These are phyloP conservation scores for Patellaria atrata DNA, from an alignment of 495 filamentous ascomycete species.

Conservation along the genomic window DNA sequence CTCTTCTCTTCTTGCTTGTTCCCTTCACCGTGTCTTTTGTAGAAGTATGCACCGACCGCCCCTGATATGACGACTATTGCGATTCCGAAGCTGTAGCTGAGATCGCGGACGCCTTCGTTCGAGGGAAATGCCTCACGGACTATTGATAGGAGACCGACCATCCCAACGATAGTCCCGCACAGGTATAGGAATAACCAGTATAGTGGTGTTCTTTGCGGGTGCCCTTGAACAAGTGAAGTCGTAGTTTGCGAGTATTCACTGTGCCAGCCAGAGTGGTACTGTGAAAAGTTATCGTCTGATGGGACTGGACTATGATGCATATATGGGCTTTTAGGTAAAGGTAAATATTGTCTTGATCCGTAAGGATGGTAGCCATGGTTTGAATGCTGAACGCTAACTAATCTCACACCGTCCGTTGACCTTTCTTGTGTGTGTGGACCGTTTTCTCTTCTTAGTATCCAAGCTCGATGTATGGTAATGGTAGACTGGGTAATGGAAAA, in stretches of 20 bases:
- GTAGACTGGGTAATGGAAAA: constrained; percentile 3
- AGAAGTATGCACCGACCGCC: constrained; percentile 2
- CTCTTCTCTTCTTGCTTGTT: background rate
- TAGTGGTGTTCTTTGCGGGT: constrained; percentile 1
- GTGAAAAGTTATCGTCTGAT: background rate
- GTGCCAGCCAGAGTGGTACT: background rate
- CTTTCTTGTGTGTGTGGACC: background rate
- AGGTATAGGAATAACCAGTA: constrained; percentile 9
- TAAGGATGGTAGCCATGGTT: too few relatives aligned
- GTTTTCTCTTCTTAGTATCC: background rate
- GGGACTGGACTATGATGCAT: background rate
- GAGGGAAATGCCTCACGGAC: constrained; percentile 3
- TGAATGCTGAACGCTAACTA: too few relatives aligned
- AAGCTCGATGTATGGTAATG: constrained; percentile 6
- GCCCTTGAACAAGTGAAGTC: background rate
- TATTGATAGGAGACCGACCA: constrained; percentile 6
- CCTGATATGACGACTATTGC: constrained; percentile 2
- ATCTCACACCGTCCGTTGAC: too few relatives aligned
- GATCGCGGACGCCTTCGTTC: constrained; percentile 8
- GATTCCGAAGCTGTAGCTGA: constrained; percentile 6
- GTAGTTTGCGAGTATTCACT: background rate
- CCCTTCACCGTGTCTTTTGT: constrained; percentile 2
- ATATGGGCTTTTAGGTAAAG: background rate
- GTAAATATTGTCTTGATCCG: too few relatives aligned
- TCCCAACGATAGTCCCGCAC: constrained; percentile 2